Conservation (phyloP, 345 rosid species). For the Sapria himalayana region DNA sequence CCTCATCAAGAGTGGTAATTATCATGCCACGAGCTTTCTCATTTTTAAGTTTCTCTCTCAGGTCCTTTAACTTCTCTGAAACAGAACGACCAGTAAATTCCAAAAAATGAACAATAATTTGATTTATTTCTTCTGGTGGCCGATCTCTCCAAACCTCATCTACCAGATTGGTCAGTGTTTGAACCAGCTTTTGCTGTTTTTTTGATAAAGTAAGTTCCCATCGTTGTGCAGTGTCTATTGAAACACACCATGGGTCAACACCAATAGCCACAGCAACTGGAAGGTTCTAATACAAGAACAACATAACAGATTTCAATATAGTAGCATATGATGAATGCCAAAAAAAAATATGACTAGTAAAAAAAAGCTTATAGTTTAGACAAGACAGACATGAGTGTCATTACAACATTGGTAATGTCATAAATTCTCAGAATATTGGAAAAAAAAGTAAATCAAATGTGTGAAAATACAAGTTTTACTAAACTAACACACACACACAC, state of each 20-base stretch:
- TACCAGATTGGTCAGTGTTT: constrained; percentile 52
- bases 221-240: constrained; percentile 60
- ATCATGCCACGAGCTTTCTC: constrained; percentile 46
- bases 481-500: no score
- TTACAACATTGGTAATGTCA: no score
- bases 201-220: constrained; percentile 48
- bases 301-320: no score
- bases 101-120: constrained; percentile 40
- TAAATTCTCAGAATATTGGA: no score
- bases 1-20: constrained; percentile 82
- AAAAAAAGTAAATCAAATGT: no score
- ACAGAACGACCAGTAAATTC: constrained; percentile 54
- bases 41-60: constrained; percentile 39
- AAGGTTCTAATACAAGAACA: constrained; percentile 34
- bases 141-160: constrained; percentile 68
- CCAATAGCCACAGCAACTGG: constrained; percentile 49
- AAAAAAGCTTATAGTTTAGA: not conserved
- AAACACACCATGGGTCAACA: constrained; percentile 74
- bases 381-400: no score
- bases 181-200: constrained; percentile 48
- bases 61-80: constrained; percentile 31
- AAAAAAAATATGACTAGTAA: not conserved
- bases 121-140: constrained; percentile 41
- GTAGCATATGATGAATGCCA: not conserved
- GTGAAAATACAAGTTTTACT: no score